A percentile compares a stretch with the other conserved stretches of the same genome.
Evolutionary conservation across 805 yeast genomes (phyloP).

Genomic region (Kazachstania martiniae): DNA sequence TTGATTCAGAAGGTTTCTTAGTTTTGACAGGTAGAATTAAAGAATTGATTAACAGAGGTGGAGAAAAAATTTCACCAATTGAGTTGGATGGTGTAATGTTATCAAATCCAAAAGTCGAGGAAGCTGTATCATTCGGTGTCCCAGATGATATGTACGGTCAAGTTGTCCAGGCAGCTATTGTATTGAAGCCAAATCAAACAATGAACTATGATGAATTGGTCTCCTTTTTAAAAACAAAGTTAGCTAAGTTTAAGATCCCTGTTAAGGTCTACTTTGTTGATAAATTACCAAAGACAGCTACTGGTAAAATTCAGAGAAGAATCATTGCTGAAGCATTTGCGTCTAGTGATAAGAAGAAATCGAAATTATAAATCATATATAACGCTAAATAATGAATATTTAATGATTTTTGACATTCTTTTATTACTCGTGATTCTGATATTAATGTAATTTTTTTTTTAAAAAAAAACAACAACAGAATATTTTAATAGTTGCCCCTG

Average conservation of each 20-base stretch:
- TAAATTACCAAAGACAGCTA: conserved; percentile 61
- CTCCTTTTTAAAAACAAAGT: conserved; percentile 33
- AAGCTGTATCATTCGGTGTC: conserved; percentile 63
- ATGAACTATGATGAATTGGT: conserved; percentile 36
- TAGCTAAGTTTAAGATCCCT: conserved; percentile 55
- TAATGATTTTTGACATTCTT: no score
- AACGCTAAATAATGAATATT: no score
- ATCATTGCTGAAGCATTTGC: conserved; percentile 46
- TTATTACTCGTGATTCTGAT: no score
- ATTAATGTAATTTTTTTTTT: no score
- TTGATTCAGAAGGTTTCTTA: conserved; percentile 49
- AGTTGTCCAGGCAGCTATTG: conserved; percentile 60
- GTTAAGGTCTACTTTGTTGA: conserved; percentile 45
- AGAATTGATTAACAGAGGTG: conserved; percentile 67
- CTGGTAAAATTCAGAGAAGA: conserved; percentile 67
- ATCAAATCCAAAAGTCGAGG: conserved; percentile 51
- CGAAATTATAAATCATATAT: no score
- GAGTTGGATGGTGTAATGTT: conserved; percentile 55
- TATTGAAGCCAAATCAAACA: conserved; percentile 33
- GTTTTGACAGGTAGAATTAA: conserved; percentile 60
- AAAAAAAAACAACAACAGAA: no score
- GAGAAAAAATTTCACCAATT: conserved; percentile 67
- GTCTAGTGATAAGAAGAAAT: conserved; percentile 20
- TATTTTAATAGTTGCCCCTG: no score
- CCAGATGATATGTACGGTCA: conserved; percentile 62